Evolutionary conservation across 208 protist species (phyloP), one percentile per base, ranked within the genome.

Genomic region (Blechomonas ayalai): DNA sequence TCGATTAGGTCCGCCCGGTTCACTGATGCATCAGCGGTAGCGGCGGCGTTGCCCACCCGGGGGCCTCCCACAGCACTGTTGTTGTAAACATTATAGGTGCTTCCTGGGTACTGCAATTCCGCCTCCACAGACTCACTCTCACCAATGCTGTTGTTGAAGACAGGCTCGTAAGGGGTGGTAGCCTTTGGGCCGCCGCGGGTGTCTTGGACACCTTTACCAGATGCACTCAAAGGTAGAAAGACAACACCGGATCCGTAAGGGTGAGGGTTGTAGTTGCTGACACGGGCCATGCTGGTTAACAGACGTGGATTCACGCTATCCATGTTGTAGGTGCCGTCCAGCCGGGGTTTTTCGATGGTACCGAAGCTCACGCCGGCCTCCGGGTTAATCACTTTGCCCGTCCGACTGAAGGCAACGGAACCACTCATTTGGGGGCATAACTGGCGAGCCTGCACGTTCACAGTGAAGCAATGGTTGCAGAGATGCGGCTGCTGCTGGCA

Each of bases 191-290:
- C 23, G 3, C 35, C 42, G 18, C 35, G 32, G n/a, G 46, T 61
- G 31, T 13, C 52, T 23, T 58, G 47, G 13, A n/a, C 0, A 2
- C 20, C 4, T 4, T 8, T 36, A 3, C 16, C 19, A 1, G 34
- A 27, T 18, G 54, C 42, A 13, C 59, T 36, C 2, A 83, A 31
- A 3, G 81, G 69, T 4, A 78, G 47, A 44, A 82, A 88, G 24
- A 88, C 76, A n/a, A 84, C 61, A 33, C 83, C 83, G 26, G 69
- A 71, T 12, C 79, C 83, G 65, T 82, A 76, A 1, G 83, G 83
- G 46, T 87, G 76, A 24, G 66, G 46, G 59, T 73, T 85, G 78
- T 80, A 87, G 53, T 52, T 60, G 25, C 15, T 48, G 15, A 68
- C 31, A 28, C 52, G 64, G 16, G 25, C 41, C 29, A 9, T 25